These are phyloP conservation scores for Alternaria postmessia DNA, from an alignment of 2,329 filamentous ascomycete species.

Conservation along the genomic window DNA sequence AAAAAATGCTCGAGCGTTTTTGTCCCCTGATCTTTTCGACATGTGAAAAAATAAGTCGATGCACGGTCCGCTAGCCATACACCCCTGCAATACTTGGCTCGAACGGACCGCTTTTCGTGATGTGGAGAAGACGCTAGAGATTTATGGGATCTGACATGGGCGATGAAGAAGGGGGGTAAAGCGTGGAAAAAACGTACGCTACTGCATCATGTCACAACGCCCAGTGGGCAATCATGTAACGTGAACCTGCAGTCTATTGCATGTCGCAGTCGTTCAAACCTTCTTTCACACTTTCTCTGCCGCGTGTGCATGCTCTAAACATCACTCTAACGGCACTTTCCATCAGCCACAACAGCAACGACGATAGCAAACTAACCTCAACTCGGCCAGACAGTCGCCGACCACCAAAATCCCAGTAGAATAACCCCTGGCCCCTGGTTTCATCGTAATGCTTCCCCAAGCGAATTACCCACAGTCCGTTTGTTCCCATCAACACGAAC, in stretches of 20 bases:
- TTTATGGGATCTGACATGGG: constrained; percentile 2
- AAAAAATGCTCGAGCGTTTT: constrained; percentile 10
- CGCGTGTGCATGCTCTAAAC: constrained; percentile 3
- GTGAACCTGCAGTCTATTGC: constrained; percentile 11
- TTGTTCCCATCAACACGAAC: constrained; percentile 4
- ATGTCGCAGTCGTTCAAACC: constrained; percentile 3
- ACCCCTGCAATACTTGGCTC: constrained; percentile 7
- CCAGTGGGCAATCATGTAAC: constrained; percentile 1
- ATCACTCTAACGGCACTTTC: constrained; percentile 1
- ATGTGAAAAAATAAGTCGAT: constrained; percentile 12
- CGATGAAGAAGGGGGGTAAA: constrained; percentile 5
- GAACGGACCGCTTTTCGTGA: constrained; percentile 5
- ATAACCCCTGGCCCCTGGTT: constrained; percentile 13
- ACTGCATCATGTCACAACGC: constrained; percentile 17
- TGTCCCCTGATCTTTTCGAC: constrained; percentile 1
- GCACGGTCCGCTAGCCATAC: constrained; percentile 5
- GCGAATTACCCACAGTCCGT: constrained; percentile 2
- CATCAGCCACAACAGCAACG: background rate
- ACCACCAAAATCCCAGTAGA: background rate
- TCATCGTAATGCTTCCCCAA: constrained; percentile 6
- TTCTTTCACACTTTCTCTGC: constrained; percentile 4
- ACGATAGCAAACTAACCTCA: background rate
- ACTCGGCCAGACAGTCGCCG: background rate
- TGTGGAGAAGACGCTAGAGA: constrained; percentile 20
- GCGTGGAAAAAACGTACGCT: constrained; percentile 15